phyloP scores from a whole-genome alignment of 371 early-diverging fungal species.

The Choanephora cucurbitarum region DNA sequence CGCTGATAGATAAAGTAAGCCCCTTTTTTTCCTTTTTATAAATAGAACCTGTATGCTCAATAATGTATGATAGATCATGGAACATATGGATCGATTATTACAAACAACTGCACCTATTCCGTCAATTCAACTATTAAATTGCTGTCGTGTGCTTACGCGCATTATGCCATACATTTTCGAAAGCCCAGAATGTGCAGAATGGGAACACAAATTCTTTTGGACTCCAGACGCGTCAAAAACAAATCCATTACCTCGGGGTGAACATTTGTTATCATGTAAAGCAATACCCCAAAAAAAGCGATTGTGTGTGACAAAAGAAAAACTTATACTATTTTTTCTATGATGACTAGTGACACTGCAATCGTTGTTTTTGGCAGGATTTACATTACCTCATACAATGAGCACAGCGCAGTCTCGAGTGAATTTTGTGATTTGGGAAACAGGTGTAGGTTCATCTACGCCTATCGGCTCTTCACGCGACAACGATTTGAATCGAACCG shows the following conservation, averaged over 20 bases:
- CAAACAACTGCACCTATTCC: conserved; percentile 39
- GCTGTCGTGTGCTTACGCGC: conserved; percentile 75
- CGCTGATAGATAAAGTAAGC: conserved; percentile 57
- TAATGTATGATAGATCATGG: conserved; percentile 37
- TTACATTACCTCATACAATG: conserved; percentile 67
- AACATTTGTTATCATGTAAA: conserved; percentile 25
- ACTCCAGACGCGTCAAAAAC: conserved; percentile 14
- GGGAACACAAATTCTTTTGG: conserved; percentile 67
- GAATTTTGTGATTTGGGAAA: conserved; percentile 80
- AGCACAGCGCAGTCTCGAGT: conserved; percentile 41
- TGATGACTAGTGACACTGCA: conserved; percentile 32
- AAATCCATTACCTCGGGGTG: conserved; percentile 22
- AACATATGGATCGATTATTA: conserved; percentile 44
- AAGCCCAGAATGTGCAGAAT: conserved; percentile 45
- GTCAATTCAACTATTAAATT: conserved; percentile 65
- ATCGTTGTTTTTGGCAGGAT: conserved; percentile 69
- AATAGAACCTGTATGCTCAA: background rate
- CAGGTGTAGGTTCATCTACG: conserved; percentile 66
- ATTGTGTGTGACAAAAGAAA: too few relatives aligned
- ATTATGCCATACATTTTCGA: conserved; percentile 80
- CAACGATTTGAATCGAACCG: conserved; percentile 64
- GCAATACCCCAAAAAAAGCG: too few relatives aligned
- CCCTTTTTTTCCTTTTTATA: background rate
- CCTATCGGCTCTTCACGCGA: conserved; percentile 70
- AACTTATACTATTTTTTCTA: too few relatives aligned